A percentile compares a stretch with the other conserved stretches of the same genome.
Evolutionary conservation across 345 rosid genomes (phyloP).

Genomic region (Rhodomyrtus tomentosa): DNA sequence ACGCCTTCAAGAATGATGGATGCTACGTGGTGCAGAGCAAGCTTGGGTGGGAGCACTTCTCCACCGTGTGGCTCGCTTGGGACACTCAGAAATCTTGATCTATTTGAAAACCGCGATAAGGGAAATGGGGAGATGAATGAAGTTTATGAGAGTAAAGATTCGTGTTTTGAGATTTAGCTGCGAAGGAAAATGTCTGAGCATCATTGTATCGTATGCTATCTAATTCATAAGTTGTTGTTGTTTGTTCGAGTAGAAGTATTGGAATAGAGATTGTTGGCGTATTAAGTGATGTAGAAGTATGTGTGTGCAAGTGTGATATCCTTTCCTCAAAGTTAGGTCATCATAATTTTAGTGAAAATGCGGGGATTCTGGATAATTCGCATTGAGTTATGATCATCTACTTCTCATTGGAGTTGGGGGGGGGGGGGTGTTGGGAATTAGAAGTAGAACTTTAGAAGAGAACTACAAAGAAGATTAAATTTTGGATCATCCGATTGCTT

Average conservation of each 20-base stretch:
- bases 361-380: too few species aligned
- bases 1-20: conserved; percentile 76
- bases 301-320: not conserved
- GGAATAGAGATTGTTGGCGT: not conserved
- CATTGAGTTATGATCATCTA: too few species aligned
- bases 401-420: too few species aligned
- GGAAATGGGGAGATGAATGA: not conserved
- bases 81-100: conserved; percentile 34
- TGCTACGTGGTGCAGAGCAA: conserved; percentile 76
- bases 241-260: not conserved
- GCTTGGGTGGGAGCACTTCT: conserved; percentile 99
- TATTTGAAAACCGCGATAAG: not conserved
- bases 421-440: too few species aligned
- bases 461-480: too few species aligned
- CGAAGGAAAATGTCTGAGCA: not conserved
- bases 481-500: too few species aligned
- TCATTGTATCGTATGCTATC: not conserved
- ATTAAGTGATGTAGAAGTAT: not conserved
- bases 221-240: not conserved
- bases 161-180: not conserved
- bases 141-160: not conserved
- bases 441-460: too few species aligned
- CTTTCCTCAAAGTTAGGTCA: not conserved
- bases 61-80: conserved; percentile 99
- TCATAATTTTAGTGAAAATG: too few species aligned